Conservation (phyloP, 2,329 filamentous ascomycete species). For the Fusarium clavum region DNA sequence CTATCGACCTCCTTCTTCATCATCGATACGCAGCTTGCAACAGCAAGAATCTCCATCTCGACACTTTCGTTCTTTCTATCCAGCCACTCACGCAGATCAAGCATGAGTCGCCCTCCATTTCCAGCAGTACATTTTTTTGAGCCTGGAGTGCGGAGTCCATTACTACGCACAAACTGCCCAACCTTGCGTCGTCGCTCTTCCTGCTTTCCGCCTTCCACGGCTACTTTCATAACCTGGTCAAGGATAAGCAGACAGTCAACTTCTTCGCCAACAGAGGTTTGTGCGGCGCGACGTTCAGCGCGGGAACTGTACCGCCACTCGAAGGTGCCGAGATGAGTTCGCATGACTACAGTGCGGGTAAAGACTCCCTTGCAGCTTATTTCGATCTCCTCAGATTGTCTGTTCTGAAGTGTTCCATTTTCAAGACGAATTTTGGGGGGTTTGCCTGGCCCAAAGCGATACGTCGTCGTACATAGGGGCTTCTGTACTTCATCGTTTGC, state of each 20-base stretch:
- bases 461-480: constrained; percentile 63
- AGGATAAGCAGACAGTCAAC: constrained; percentile 62
- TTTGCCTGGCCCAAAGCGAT: constrained; percentile 66
- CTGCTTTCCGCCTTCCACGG: constrained; percentile 44
- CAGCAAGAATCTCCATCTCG: constrained; percentile 62
- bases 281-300: constrained; percentile 57
- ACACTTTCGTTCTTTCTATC: constrained; percentile 49
- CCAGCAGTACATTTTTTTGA: constrained; percentile 56
- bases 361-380: constrained; percentile 54
- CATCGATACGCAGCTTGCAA: constrained; percentile 70
- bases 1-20: constrained; percentile 74
- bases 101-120: constrained; percentile 62
- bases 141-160: constrained; percentile 55
- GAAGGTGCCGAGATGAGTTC: constrained; percentile 62
- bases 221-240: constrained; percentile 57
- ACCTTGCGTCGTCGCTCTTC: constrained; percentile 51
- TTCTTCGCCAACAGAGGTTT: constrained; percentile 41
- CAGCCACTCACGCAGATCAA: constrained; percentile 55
- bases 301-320: constrained; percentile 67
- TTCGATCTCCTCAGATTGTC: constrained; percentile 42
- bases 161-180: constrained; percentile 58
- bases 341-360: constrained; percentile 60
- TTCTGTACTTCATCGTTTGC: constrained; percentile 51
- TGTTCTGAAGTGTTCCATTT: neutral
- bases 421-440: constrained; percentile 58